Base-by-base conservation (phyloP, 108 stramenopile species). In the Fistulifera solaris region DNA sequence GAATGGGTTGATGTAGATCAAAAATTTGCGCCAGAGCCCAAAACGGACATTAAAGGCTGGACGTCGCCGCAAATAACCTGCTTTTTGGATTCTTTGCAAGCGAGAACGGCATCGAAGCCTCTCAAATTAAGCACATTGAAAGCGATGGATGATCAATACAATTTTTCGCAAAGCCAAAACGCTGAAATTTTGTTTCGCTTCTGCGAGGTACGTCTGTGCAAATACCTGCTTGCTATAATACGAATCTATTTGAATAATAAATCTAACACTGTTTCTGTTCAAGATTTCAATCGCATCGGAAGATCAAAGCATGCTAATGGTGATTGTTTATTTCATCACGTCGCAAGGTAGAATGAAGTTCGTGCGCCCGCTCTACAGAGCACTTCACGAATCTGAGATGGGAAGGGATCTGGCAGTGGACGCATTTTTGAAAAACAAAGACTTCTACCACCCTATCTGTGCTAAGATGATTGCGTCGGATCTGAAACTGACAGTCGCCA, bases 261-360 rank as follows among this genome's bases (percentile, higher is more conserved):
- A 6, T 8, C 31, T 35, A 6, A 8, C 8, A 8, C 31, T 8
- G 8, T 6, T 8, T 3, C 31, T 6, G 3, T 35, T 8, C 3
- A 3, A 35, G 40, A 60, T 98, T 39, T 83, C 93, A 27, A 66
- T 97, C 44, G 76, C 72, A 16, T 44, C 79, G 4, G 81, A 85
- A 31, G 94, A 89, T 48, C 40, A 54, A 43, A 57, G 59, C 19
- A 80, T 93, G 51, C 27, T 94, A 1, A 68, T 77, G 5, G 67
- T 83, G 16, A 90, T 70, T 10, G 31, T 87, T 2, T 71, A 83
- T 13, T 98, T 99, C 70, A 77, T 97, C 24, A 95, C 90, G 0
- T 76, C 85, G 17, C 95, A 97, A 71, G 98, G 98, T 14, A 68
- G 98, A n/a, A 99, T 99, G 96, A 99, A 99, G 72, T 99, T 83